Percentiles rank a stretch among this genome's conserved stretches.
These are phyloP conservation scores for Albizia julibrissin DNA, from an alignment of 306 rosid genomes.

Conservation along the genomic window DNA sequence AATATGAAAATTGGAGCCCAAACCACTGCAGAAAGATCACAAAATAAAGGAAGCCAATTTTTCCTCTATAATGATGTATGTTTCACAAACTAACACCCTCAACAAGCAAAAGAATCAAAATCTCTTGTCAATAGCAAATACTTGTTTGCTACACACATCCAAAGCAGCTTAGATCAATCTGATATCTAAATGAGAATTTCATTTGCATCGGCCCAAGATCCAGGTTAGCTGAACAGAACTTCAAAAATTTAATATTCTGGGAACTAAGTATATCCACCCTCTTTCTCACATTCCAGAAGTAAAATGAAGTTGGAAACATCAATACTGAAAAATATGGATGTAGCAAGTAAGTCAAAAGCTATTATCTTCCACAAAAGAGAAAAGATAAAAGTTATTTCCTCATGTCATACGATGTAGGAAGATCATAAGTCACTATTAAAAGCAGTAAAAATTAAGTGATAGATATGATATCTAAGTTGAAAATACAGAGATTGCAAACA, in stretches of 20 bases:
- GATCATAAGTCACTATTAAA: neutral
- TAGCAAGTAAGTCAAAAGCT: neutral
- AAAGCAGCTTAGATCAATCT: neutral
- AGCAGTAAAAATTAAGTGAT: neutral
- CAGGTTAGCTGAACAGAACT: neutral
- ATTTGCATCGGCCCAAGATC: neutral
- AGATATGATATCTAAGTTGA: neutral
- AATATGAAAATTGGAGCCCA: constrained; percentile 9
- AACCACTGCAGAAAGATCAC: constrained; percentile 16
- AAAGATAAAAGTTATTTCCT: neutral
- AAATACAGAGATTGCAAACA: neutral
- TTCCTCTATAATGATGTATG: neutral
- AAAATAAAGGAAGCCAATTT: neutral
- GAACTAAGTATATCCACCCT: neutral
- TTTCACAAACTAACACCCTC: neutral
- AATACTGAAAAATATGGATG: neutral
- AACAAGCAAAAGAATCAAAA: neutral
- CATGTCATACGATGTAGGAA: neutral
- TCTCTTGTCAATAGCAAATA: neutral
- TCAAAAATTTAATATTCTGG: neutral
- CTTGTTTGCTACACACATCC: constrained; percentile 3
- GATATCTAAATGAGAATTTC: neutral
- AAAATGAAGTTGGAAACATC: neutral
- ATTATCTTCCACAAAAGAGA: neutral
- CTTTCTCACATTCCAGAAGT: neutral